phyloP scores from a whole-genome alignment of 176 grass and related monocot species.

The Cocos nucifera region DNA sequence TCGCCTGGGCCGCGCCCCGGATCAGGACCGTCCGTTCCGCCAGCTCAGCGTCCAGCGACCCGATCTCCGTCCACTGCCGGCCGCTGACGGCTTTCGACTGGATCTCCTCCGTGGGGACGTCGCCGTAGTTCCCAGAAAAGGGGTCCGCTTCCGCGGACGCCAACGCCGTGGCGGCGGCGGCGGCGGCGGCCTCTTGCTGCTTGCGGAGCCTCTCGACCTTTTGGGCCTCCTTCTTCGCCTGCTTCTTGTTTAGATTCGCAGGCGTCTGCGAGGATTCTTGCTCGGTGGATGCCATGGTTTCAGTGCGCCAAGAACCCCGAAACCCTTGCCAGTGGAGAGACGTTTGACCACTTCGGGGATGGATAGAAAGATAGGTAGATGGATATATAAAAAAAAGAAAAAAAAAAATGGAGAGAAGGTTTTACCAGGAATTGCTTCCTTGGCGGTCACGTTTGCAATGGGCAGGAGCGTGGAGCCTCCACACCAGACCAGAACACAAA shows the following conservation, averaged over 20 bases:
- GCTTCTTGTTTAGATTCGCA: constrained; percentile 34
- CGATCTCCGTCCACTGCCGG: constrained; percentile 43
- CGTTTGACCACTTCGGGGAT: no score
- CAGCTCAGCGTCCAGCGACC: constrained; percentile 24
- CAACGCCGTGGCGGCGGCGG: neutral
- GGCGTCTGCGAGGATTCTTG: neutral
- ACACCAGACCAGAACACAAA: no score
- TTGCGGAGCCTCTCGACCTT: constrained; percentile 28
- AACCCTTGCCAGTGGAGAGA: no score
- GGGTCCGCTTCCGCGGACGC: constrained; percentile 29
- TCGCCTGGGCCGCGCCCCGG: constrained; percentile 39
- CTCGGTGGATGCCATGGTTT: no score
- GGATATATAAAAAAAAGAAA: no score
- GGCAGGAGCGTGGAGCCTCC: no score
- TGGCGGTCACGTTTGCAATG: no score
- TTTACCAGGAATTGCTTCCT: no score
- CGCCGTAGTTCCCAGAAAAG: constrained; percentile 48
- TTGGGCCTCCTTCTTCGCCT: constrained; percentile 72
- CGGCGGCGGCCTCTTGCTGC: constrained; percentile 22
- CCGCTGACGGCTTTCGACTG: constrained; percentile 66
- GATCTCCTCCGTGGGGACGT: constrained; percentile 59
- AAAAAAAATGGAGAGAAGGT: no score
- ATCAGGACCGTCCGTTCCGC: constrained; percentile 46
- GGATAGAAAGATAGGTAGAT: no score
- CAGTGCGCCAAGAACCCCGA: no score